These are phyloP conservation scores for Aspergillus sclerotiicarbonarius DNA, from an alignment of 495 filamentous ascomycete species.

Conservation along the genomic window DNA sequence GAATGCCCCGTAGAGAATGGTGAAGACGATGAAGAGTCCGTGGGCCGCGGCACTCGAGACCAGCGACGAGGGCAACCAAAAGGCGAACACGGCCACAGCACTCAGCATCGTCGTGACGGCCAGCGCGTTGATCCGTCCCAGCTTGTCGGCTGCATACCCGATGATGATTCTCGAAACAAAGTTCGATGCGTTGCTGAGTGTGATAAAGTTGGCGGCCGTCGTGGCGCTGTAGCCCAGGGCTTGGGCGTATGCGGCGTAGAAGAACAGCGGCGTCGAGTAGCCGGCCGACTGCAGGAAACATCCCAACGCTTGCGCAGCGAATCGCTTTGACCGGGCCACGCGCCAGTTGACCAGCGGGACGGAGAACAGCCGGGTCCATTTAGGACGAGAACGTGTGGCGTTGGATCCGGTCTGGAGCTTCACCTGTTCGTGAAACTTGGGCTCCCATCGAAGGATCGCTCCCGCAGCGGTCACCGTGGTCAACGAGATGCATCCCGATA, in stretches of 20 bases:
- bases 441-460: conserved; percentile 41
- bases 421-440: conserved; percentile 38
- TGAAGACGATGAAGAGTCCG: conserved; percentile 52
- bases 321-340: conserved; percentile 36
- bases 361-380: conserved; percentile 25
- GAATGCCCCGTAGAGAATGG: conserved; percentile 49
- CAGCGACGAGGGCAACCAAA: conserved; percentile 46
- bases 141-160: conserved; percentile 46
- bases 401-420: conserved; percentile 25
- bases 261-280: conserved; percentile 44
- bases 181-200: conserved; percentile 55
- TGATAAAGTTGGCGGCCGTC: conserved; percentile 48
- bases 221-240: conserved; percentile 38
- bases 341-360: conserved; percentile 31
- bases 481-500: conserved; percentile 45
- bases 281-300: conserved; percentile 43
- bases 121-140: conserved; percentile 55
- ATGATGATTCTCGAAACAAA: conserved; percentile 49
- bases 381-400: conserved; percentile 16
- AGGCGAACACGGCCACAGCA: conserved; percentile 42
- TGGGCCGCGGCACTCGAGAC: conserved; percentile 17
- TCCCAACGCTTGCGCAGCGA: conserved; percentile 39
- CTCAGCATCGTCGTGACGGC: conserved; percentile 48
- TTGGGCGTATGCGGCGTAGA: conserved; percentile 42
- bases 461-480: conserved; percentile 47